These are phyloP conservation scores for Alectoria sarmentosa DNA, from an alignment of 495 filamentous ascomycete genomes.

Conservation along the genomic window DNA sequence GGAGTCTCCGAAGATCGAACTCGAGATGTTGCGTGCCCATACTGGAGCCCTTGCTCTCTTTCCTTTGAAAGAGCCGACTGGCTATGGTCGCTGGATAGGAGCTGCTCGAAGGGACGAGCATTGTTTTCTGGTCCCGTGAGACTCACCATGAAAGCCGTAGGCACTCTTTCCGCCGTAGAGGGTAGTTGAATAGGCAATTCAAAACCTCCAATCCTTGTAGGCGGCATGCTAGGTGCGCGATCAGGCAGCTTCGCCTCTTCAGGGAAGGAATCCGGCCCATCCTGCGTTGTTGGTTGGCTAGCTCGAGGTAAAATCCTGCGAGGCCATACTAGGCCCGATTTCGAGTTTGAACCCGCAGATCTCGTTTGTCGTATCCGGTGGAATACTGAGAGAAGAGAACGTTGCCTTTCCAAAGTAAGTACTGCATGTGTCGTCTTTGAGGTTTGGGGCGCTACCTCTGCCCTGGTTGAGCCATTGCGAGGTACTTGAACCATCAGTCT, in stretches of 20 bases:
- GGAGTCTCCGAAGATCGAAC: not conserved
- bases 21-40: not conserved
- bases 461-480: not conserved
- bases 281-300: not conserved
- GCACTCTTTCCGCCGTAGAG: not conserved
- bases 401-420: constrained; percentile 7
- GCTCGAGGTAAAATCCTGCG: constrained; percentile 18
- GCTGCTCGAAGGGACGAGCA: not conserved
- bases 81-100: not conserved
- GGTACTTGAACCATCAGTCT: constrained; percentile 2
- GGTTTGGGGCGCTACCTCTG: not conserved
- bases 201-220: not conserved
- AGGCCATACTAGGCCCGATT: constrained; percentile 11
- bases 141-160: not conserved
- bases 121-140: not conserved
- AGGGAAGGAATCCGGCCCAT: constrained; percentile 7
- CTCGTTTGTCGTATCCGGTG: constrained; percentile 21
- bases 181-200: not conserved
- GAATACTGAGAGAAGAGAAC: constrained; percentile 22
- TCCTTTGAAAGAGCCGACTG: not conserved
- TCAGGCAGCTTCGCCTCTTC: constrained; percentile 16
- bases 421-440: not conserved
- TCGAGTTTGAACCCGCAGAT: constrained; percentile 22
- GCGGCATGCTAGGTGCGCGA: not conserved
- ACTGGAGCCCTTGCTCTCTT: not conserved